Evolutionary conservation across 768 basidiomycete species (phyloP), one percentile per base, ranked within the genome.

Genomic region (Boletus bicolor): DNA sequence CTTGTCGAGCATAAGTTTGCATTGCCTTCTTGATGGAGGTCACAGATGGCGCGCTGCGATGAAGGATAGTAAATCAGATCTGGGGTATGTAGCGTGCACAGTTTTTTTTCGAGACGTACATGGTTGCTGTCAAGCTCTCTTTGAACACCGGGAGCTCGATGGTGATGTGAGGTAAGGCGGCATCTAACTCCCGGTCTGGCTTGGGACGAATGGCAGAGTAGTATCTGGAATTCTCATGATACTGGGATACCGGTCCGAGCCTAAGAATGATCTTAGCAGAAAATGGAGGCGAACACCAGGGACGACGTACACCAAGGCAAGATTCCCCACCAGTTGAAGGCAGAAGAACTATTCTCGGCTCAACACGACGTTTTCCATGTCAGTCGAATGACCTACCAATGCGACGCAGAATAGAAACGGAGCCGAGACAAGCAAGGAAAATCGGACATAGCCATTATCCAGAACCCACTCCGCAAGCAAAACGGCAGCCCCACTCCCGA

Each of bases 81-180:
- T 30, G 4, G 24, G 4, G 7, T 9, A 49, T 9, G 24, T 7
- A 3, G 8, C 1, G 26, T 15, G 11, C 21, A 15, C 32, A 1
- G 0, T 17, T 14, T 5, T 12, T 35, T 12, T 35, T 28, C 24
- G 3, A 10, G 30, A 61, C 87, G 71, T 69, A 90, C 89, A 92
- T 92, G 0, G 88, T 90, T 64, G 88, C 82, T 54, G 83, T 83
- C 51, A 92, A 71, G 63, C 85, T 88, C 64, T 92, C 89, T 67
- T 91, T 93, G 73, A 91, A 94, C 7, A 93, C 92, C 0, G 92
- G 92, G 71, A 94, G 77, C 69, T 93, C 87, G 52, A 93, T 76
- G 7, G 87, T 87, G 36, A 91, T 78, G 64, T 91, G 89, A 9
- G 89, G 89, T 30, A 91, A 74, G 34, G 74, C 76, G 10, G 75